A percentile compares a stretch with the other conserved stretches of the same genome.
Evolutionary conservation across 805 yeast genomes (phyloP).

Genomic region (Yueomyces sp.): DNA sequence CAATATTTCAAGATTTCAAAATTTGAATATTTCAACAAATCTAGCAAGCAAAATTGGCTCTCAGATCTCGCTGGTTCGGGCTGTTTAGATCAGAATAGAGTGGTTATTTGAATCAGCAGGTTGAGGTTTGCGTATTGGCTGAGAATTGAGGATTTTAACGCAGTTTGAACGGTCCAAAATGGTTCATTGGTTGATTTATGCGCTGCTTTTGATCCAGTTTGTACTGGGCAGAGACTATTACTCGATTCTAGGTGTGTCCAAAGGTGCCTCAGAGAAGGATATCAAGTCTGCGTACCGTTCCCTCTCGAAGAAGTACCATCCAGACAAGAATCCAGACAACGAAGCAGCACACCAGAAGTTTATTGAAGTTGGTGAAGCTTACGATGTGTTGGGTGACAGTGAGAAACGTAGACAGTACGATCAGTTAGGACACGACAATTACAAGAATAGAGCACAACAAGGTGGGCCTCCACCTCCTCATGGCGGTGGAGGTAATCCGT

Average conservation of each 20-base stretch:
- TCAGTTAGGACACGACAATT: slow-evolving; percentile 62
- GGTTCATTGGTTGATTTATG: neutral
- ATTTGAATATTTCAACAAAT: too few relatives aligned
- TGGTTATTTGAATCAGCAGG: too few relatives aligned
- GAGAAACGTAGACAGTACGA: slow-evolving; percentile 63
- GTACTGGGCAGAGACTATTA: slow-evolving; percentile 35
- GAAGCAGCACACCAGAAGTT: slow-evolving; percentile 77
- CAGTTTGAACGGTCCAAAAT: neutral
- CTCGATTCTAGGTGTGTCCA: slow-evolving; percentile 52
- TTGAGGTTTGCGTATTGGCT: too few relatives aligned
- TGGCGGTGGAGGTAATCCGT: slow-evolving; percentile 22
- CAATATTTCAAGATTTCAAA: too few relatives aligned
- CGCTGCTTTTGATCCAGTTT: slow-evolving; percentile 2
- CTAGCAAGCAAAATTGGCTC: too few relatives aligned
- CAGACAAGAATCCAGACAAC: slow-evolving; percentile 81
- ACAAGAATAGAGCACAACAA: slow-evolving; percentile 40
- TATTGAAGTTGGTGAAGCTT: slow-evolving; percentile 87
- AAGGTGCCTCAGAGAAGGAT: slow-evolving; percentile 61
- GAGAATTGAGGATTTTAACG: too few relatives aligned
- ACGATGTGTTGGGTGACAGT: slow-evolving; percentile 64
- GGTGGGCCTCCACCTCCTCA: slow-evolving; percentile 29
- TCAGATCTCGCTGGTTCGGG: too few relatives aligned
- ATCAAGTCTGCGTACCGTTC: slow-evolving; percentile 77
- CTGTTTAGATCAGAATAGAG: too few relatives aligned
- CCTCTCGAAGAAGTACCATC: slow-evolving; percentile 77